Base-by-base conservation (phyloP, 805 yeast genomes). In the Suhomyces tanzawaensis region DNA sequence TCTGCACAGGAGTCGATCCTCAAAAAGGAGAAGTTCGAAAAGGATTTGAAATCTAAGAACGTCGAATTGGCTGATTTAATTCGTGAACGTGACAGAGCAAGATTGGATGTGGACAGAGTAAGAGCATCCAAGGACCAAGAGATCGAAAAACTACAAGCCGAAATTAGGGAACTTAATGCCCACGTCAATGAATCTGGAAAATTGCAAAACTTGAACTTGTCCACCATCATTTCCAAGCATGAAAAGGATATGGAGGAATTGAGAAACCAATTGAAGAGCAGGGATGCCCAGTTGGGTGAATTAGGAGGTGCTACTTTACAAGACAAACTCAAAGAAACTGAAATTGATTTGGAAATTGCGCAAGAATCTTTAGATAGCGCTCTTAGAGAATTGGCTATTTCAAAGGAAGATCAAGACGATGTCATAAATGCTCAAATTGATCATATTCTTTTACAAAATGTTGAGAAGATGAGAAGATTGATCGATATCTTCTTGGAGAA, bases 1-100 rank as follows among this genome's bases (percentile, higher is more conserved):
- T 72, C 78, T 48, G 96, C 96, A 8, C 95, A 88, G 57, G 96
- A 89, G 62, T 85, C 95, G 0, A 77, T 89, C 45, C 84, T 84
- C 46, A 84, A 81, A 60, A 79, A 89, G 48, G 96, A 89, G 53
- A 79, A 78, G 54, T 64, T 85, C 25, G 96, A 89, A 75, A 57
- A 85, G 39, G 96, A 89, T 42, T 66, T 88, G 58, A 88, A 86
- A 57, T 75, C 90, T 11, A 89, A 89, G 62, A 88, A 86, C 56
- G 72, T 88, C 30, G 96, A 88, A 60, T 71, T 88, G 44, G 95
- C 95, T 1, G 95, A 87, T 50, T 72, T 88, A 50, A 89, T 89
- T 40, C 76, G 93, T 44, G 96, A 88, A 57, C 78, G 96, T 41
- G 96, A 88, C 55, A 74, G 95, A 33, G 95, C 95, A 1, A 75